phyloP scores from a whole-genome alignment of 257 asterid genomes.

The Lavandula angustifolia region DNA sequence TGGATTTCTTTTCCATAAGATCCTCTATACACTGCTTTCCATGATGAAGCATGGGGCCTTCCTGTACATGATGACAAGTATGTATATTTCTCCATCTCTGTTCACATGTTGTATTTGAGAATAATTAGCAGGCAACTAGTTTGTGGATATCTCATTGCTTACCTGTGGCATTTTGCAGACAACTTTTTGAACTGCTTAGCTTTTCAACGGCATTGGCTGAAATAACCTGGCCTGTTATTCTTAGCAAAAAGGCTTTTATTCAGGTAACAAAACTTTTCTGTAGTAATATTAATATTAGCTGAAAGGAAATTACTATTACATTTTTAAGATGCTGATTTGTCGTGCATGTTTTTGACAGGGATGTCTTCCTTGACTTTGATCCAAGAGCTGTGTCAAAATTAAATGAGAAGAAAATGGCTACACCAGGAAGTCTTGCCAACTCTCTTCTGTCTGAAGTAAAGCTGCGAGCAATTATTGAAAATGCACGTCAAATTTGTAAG shows the following conservation, averaged over 20 bases:
- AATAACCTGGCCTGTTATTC: constrained; percentile 89
- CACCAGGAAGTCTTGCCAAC: constrained; percentile 75
- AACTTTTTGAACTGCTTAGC: constrained; percentile 85
- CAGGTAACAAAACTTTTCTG: constrained; percentile 49
- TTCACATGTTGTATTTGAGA: constrained; percentile 21
- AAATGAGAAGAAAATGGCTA: constrained; percentile 77
- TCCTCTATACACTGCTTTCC: constrained; percentile 71
- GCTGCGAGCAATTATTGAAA: constrained; percentile 83
- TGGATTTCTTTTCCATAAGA: constrained; percentile 46
- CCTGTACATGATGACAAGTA: constrained; percentile 87
- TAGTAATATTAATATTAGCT: constrained; percentile 28
- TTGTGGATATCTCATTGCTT: constrained; percentile 33
- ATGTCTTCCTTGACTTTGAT: constrained; percentile 78
- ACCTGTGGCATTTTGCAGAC: constrained; percentile 52
- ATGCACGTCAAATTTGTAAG: constrained; percentile 88
- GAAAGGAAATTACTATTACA: constrained; percentile 24
- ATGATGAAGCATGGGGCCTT: constrained; percentile 97
- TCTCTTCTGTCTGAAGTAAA: constrained; percentile 83
- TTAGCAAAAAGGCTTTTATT: constrained; percentile 63
- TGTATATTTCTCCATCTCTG: constrained; percentile 27
- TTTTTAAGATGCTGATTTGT: constrained; percentile 36
- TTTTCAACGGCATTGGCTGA: constrained; percentile 93
- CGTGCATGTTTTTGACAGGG: constrained; percentile 58
- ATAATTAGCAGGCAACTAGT: constrained; percentile 12
- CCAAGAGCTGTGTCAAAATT: constrained; percentile 83